phyloP scores from a whole-genome alignment of 805 yeast species.

The Wickerhamia fluorescens region DNA sequence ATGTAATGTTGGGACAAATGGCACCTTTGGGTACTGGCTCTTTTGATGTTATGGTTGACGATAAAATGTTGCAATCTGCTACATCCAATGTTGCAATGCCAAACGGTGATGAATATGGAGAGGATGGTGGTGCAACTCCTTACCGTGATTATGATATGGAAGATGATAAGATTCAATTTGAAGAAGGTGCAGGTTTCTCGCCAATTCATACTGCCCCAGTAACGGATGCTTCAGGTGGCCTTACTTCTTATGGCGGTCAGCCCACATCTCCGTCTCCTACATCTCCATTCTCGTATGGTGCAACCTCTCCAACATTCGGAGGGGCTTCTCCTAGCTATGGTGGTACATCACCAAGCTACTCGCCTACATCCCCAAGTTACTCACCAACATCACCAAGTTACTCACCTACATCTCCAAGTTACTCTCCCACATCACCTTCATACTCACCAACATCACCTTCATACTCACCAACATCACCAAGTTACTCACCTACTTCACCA shows the following conservation, averaged over 20 bases:
- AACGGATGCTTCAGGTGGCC: slow-evolving; percentile 73
- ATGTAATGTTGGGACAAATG: slow-evolving; percentile 94
- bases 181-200: slow-evolving; percentile 82
- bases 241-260: slow-evolving; percentile 81
- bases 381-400: slow-evolving; percentile 54
- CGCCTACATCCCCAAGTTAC: slow-evolving; percentile 65
- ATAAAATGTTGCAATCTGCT: slow-evolving; percentile 64
- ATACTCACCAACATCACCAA: slow-evolving; percentile 70
- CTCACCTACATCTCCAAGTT: slow-evolving; percentile 62
- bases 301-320: slow-evolving; percentile 45
- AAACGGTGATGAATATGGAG: slow-evolving; percentile 25
- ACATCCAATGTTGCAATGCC: slow-evolving; percentile 44
- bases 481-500: slow-evolving; percentile 53
- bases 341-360: slow-evolving; percentile 48
- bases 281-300: slow-evolving; percentile 50
- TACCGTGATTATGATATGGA: slow-evolving; percentile 62
- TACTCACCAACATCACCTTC: slow-evolving; percentile 66
- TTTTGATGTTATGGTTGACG: slow-evolving; percentile 92
- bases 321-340: slow-evolving; percentile 43
- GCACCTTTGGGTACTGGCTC: slow-evolving; percentile 99
- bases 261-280: slow-evolving; percentile 44
- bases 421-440: slow-evolving; percentile 51
- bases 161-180: slow-evolving; percentile 54
- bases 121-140: slow-evolving; percentile 83
- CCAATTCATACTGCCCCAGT: slow-evolving; percentile 86